Evolutionary conservation across 345 rosid genomes (phyloP), one percentile per base, ranked within the genome.

Genomic region (Eucalyptus pumila): DNA sequence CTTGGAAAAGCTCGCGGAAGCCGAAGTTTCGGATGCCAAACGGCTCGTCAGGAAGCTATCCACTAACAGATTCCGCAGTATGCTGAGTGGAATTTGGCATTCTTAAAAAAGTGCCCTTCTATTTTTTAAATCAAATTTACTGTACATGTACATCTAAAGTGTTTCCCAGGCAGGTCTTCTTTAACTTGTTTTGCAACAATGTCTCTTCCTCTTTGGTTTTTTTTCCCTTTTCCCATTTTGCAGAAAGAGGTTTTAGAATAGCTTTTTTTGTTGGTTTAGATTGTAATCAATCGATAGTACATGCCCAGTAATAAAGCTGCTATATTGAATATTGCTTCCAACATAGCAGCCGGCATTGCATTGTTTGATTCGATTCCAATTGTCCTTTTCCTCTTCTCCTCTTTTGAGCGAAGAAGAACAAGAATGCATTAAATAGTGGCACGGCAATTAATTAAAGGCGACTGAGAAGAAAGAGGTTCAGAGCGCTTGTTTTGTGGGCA

Each of bases 1-100:
- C 93, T 93, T 97, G 65, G 98, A 96, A 90, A 97, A 96, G 91
- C 94, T 97, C 86, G 97, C 99, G 26, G 98, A 94, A 88, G 95
- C 95, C 24, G 98, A 96, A 89, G 97, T 93, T 69, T 89, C 91
- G 16, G 99, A 95, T 90, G 99, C 98, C 87, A 97, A 96, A 93
- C 94, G 91, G 90, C 97, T 97, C 90, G 94, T 96, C 88, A 94
- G 95, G 93, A 97, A 94, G 90, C 87, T 97, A 40, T 97, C 99
- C 44, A 88, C 92, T 19, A 96, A 95, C 89, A 93, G 94, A 90
- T 95, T 97, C 90, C 94, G 97, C 10, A 94, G 93, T 58, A 89
- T 97, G 91, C 92, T 96, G 50, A 95, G 91, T 90, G 99, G 99
- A 91, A 89, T 97, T 92, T 97, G 98, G 98, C 96, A 95, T 93